These are phyloP conservation scores for Coemansia sp. DNA, from an alignment of 192 early-diverging fungal genomes.

Conservation along the genomic window DNA sequence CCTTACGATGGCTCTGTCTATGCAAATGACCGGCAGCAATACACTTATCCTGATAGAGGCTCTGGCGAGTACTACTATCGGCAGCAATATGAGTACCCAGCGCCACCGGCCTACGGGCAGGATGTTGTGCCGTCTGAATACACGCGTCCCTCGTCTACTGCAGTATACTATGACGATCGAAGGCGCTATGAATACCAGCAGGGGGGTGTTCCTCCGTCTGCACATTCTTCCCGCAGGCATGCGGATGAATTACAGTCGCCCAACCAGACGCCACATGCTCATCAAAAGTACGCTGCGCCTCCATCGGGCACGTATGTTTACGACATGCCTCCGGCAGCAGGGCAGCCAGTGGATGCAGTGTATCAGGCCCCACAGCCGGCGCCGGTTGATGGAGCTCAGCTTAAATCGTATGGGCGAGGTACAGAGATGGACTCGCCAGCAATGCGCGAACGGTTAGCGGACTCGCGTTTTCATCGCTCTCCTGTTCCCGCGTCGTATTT, in stretches of 20 bases:
- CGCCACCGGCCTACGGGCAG: neutral
- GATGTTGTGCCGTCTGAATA: neutral
- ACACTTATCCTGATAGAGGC: conserved; percentile 10
- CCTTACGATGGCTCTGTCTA: conserved; percentile 24
- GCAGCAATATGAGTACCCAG: conserved; percentile 11
- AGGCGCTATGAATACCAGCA: conserved; percentile 25
- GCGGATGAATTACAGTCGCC: conserved; percentile 15
- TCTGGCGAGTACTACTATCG: conserved; percentile 38
- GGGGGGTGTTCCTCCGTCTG: conserved; percentile 1
- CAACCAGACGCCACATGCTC: conserved; percentile 17
- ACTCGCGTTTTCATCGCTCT: conserved; percentile 17
- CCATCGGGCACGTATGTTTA: conserved; percentile 17
- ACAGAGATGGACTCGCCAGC: neutral
- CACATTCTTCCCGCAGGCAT: conserved; percentile 11
- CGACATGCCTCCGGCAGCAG: conserved; percentile 9
- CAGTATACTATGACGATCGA: conserved; percentile 24
- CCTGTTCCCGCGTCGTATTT: conserved; percentile 12
- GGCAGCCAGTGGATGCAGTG: neutral
- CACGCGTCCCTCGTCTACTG: conserved; percentile 6
- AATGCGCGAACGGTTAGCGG: conserved; percentile 1
- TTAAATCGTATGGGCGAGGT: neutral
- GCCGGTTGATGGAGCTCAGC: neutral
- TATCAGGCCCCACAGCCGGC: conserved; percentile 1
- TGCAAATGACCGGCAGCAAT: conserved; percentile 5
- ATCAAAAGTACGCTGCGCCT: conserved; percentile 24